A percentile compares a stretch with the other conserved stretches of the same genome.
These are phyloP conservation scores for Rosa chinensis DNA, from an alignment of 306 rosid genomes.

Conservation along the genomic window DNA sequence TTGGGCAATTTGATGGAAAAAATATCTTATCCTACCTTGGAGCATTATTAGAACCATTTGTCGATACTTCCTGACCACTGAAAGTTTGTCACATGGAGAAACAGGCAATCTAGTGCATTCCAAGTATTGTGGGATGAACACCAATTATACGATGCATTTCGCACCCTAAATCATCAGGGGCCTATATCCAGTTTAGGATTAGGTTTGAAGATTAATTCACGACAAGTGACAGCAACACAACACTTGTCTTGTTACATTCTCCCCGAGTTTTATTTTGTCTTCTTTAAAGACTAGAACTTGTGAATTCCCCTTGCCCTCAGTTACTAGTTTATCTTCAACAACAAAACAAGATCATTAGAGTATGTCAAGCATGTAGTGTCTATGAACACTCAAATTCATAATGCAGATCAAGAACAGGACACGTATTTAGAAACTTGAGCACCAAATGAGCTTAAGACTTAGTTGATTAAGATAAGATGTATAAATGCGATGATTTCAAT, in stretches of 20 bases:
- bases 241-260: slow-evolving; percentile 7
- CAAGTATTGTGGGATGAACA: slow-evolving; percentile 22
- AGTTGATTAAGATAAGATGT: neutral
- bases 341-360: neutral
- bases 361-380: neutral
- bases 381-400: slow-evolving; percentile 1
- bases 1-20: slow-evolving; percentile 14
- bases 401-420: neutral
- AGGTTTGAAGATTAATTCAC: slow-evolving; percentile 23
- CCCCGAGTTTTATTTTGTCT: slow-evolving; percentile 26
- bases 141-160: slow-evolving; percentile 24
- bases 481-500: neutral
- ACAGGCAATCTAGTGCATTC: slow-evolving; percentile 23
- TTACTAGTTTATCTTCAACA: slow-evolving; percentile 1
- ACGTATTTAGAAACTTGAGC: neutral
- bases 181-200: slow-evolving; percentile 30
- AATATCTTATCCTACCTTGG: slow-evolving; percentile 37
- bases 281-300: slow-evolving; percentile 16
- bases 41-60: neutral
- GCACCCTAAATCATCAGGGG: slow-evolving; percentile 29
- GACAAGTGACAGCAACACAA: slow-evolving; percentile 1
- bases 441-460: neutral
- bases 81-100: slow-evolving; percentile 30
- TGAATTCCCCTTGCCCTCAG: slow-evolving; percentile 16
- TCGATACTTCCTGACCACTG: slow-evolving; percentile 24